phyloP scores from a whole-genome alignment of 306 rosid genomes.

The Medicago arabica region DNA sequence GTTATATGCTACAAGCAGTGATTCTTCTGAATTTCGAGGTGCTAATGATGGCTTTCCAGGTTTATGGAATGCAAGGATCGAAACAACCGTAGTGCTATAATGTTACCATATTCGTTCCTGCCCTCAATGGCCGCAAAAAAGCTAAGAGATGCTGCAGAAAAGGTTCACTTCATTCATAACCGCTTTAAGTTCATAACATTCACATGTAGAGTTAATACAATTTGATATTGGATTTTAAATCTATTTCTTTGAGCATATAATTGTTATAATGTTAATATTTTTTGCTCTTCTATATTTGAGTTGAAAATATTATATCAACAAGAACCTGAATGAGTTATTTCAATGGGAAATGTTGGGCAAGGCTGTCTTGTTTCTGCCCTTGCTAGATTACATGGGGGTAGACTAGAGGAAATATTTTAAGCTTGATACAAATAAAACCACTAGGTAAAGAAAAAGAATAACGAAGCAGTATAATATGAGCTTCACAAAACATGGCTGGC shows the following conservation, averaged over 20 bases:
- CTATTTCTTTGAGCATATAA: not conserved
- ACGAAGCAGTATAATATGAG: too few species aligned
- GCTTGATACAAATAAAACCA: too few species aligned
- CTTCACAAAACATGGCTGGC: too few species aligned
- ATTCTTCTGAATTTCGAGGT: slow-evolving; percentile 38
- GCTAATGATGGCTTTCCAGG: slow-evolving; percentile 57
- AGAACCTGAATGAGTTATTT: slow-evolving; percentile 18
- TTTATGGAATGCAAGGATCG: slow-evolving; percentile 99
- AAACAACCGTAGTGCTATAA: slow-evolving; percentile 72
- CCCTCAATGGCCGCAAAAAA: slow-evolving; percentile 79
- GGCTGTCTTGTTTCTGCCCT: slow-evolving; percentile 6
- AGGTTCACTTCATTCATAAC: slow-evolving; percentile 55
- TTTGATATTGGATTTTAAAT: slow-evolving; percentile 21
- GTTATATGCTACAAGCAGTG: slow-evolving; percentile 2
- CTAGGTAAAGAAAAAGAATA: too few species aligned
- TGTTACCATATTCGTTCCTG: slow-evolving; percentile 83
- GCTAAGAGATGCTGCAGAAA: slow-evolving; percentile 74
- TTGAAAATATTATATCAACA: slow-evolving; percentile 17
- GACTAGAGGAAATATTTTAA: slow-evolving; percentile 20
- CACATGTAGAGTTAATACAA: not conserved
- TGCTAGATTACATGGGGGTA: slow-evolving; percentile 31
- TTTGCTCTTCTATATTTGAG: slow-evolving; percentile 22
- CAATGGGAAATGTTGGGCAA: slow-evolving; percentile 6
- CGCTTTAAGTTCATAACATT: slow-evolving; percentile 23
- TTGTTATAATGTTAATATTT: slow-evolving; percentile 11